A percentile compares a stretch with the other conserved stretches of the same genome.
These are phyloP conservation scores for Fusarium xyrophilum DNA, from an alignment of 2,329 filamentous ascomycete species.

Conservation along the genomic window DNA sequence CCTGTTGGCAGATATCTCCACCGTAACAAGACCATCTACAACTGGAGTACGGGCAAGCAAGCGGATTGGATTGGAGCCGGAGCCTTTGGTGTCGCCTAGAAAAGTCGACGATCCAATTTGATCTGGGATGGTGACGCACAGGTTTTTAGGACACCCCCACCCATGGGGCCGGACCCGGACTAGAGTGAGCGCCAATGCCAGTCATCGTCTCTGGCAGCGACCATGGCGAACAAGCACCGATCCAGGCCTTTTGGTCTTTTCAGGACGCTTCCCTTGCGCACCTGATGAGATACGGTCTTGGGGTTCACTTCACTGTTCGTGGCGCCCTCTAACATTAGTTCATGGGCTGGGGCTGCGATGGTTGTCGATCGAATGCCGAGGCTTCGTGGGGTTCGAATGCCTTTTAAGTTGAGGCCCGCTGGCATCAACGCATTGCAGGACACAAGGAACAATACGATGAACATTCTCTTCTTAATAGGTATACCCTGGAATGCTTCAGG, in stretches of 20 bases:
- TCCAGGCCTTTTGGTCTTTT: conserved; percentile 20
- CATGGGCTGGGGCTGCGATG: conserved; percentile 10
- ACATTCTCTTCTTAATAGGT: background rate
- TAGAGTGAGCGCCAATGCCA: conserved; percentile 43
- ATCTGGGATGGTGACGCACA: conserved; percentile 43
- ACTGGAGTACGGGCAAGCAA: conserved; percentile 21
- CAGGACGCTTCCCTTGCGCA: background rate
- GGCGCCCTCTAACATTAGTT: conserved; percentile 4
- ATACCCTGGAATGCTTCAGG: conserved; percentile 1
- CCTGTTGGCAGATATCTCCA: conserved; percentile 30
- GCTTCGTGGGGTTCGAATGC: conserved; percentile 16
- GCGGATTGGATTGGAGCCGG: conserved; percentile 22
- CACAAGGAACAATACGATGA: background rate
- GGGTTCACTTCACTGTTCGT: conserved; percentile 14
- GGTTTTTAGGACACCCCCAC: conserved; percentile 39
- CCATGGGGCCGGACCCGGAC: conserved; percentile 36
- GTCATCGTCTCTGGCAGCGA: conserved; percentile 42
- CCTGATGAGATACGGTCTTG: conserved; percentile 28
- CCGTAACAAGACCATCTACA: conserved; percentile 33
- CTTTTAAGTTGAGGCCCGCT: conserved; percentile 20
- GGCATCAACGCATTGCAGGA: conserved; percentile 14
- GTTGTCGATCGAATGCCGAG: conserved; percentile 12
- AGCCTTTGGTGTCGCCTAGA: conserved; percentile 20
- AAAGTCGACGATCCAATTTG: conserved; percentile 41
- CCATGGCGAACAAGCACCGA: conserved; percentile 22